Evolutionary conservation across 371 early-diverging fungal genomes (phyloP), one percentile per base, ranked within the genome.

Genomic region (Actinomucor elegans): DNA sequence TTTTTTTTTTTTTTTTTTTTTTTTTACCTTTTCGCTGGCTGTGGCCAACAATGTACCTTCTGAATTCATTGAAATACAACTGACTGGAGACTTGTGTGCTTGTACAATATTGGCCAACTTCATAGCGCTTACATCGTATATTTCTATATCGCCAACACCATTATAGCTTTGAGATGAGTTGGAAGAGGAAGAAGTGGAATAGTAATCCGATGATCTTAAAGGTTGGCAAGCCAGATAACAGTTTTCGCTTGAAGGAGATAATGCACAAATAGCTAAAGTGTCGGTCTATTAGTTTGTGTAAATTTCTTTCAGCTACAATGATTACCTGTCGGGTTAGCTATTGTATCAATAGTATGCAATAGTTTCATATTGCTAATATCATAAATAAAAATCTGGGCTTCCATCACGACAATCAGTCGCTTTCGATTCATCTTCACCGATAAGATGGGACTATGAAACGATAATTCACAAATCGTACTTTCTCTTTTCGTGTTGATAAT

Each of bases 331-430:
- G 93, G 94, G 59, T 95, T 96, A 0, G 93, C 91, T 40, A 84
- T 87, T 3, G 96, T 97, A 38, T 98, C 96, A 56, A 98, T 92
- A 0, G 94, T 94, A 60, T 94, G 93, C 37, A 95, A 72, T 7
- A 96, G 73, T 66, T 94, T 94, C 97, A 98, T 98, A 68, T 95
- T 97, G 63, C 87, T 84, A 32, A 96, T 94, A 65, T 98, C 97
- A 74, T 93, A 91, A 12, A 93, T 74, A 55, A 86, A 90, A 26
- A 95, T 89, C 50, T 89, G 89, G 54, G 93, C 93, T 57, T 97
- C 97, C 29, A 97, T 77, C 10, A 94, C 89, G 2, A 96, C 96
- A 32, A 94, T 83, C 14, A 97, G 78, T 20, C 96, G 79, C 61
- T 89, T 88, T 14, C 97, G 80, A 75, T 98, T 98, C 57, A 97